These are phyloP conservation scores for Bolboschoenoplectus hybrid DNA, from an alignment of 202 grass and related monocot species.

Conservation along the genomic window DNA sequence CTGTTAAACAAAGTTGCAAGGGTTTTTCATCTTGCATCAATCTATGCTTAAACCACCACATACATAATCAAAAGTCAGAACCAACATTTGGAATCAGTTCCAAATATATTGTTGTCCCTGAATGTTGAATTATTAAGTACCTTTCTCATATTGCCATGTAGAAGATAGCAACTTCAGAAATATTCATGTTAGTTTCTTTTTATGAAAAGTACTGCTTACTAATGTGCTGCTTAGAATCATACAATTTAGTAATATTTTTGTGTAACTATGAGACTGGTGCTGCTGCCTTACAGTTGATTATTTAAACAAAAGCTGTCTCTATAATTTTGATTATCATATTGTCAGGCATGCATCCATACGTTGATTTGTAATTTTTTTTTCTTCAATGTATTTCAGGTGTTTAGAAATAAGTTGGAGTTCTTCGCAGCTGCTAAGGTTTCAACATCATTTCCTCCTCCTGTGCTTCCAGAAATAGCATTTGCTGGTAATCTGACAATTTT, in stretches of 20 bases:
- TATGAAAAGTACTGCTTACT: background rate
- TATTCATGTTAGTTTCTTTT: background rate
- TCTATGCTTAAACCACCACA: background rate
- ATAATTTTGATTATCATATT: background rate
- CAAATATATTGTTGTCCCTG: background rate
- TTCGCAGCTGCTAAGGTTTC: constrained; percentile 90
- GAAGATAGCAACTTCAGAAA: background rate
- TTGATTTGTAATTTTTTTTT: constrained; percentile 31
- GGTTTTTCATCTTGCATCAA: constrained; percentile 10
- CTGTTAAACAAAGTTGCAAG: background rate
- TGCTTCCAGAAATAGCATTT: constrained; percentile 94
- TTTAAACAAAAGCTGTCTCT: background rate
- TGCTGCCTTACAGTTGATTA: background rate
- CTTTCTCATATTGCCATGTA: background rate
- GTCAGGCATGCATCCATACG: background rate
- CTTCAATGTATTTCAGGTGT: constrained; percentile 56
- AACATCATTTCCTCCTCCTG: constrained; percentile 80
- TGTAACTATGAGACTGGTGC: background rate
- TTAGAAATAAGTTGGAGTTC: constrained; percentile 93
- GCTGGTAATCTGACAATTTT: constrained; percentile 59
- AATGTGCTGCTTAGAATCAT: background rate
- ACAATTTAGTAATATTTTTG: background rate
- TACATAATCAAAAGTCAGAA: background rate
- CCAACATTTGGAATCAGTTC: background rate
- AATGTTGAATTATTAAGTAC: background rate